These are phyloP conservation scores for Firmiana major DNA, from an alignment of 345 rosid genomes.

Conservation along the genomic window DNA sequence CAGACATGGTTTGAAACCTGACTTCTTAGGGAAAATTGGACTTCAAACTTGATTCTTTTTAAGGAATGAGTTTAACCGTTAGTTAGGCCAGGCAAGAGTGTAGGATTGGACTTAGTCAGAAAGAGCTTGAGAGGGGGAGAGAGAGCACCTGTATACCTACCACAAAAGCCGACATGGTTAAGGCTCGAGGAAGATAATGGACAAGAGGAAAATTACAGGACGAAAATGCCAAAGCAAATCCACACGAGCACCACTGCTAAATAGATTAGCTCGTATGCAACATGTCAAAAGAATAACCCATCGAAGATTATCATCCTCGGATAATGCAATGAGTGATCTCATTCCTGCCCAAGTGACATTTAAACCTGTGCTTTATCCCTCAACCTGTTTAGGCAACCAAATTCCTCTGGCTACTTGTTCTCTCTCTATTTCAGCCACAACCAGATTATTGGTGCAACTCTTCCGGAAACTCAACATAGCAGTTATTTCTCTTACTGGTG, in stretches of 20 bases:
- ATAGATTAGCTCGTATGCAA: constrained; percentile 38
- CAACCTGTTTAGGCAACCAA: not conserved
- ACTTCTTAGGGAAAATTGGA: too few species aligned
- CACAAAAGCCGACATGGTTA: constrained; percentile 85
- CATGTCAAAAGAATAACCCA: constrained; percentile 54
- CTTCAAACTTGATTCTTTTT: too few species aligned
- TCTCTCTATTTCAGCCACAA: constrained; percentile 13
- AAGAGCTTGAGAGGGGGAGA: not conserved
- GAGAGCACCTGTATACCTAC: constrained; percentile 80
- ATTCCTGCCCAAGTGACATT: constrained; percentile 41
- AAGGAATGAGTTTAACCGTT: too few species aligned
- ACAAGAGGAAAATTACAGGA: constrained; percentile 24
- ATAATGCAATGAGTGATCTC: constrained; percentile 62
- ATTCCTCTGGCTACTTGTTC: constrained; percentile 3
- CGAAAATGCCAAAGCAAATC: constrained; percentile 34
- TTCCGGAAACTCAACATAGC: not conserved
- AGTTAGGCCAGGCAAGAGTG: too few species aligned
- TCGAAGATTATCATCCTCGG: constrained; percentile 58
- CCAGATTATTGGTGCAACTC: not conserved
- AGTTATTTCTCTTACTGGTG: too few species aligned
- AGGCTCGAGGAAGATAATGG: constrained; percentile 1
- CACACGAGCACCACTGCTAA: constrained; percentile 25
- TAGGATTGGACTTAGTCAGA: not conserved
- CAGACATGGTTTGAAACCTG: not conserved
- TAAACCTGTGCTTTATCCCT: constrained; percentile 18